Percentiles rank a stretch among this genome's conserved stretches.
Conservation (phyloP, 768 basidiomycete genomes). For the Tulasnella sp. region DNA sequence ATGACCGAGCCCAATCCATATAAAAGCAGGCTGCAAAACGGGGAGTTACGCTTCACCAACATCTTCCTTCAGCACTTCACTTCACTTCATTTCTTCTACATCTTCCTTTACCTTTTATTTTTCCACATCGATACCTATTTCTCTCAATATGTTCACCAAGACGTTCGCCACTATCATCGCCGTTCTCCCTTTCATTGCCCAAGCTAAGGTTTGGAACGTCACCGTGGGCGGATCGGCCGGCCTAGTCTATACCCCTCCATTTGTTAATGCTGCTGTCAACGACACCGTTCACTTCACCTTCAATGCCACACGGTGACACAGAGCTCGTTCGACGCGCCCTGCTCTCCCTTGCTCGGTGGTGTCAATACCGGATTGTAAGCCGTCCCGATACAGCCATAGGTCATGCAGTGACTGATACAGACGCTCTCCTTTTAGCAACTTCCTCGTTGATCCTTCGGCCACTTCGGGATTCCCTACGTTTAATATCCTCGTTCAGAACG, state of each 20-base stretch:
- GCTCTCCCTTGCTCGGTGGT: conserved; percentile 32
- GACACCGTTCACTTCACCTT: conserved; percentile 44
- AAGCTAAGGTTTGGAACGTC: conserved; percentile 6
- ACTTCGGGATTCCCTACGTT: conserved; percentile 25
- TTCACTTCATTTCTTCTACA: too few relatives aligned
- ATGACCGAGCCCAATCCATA: too few relatives aligned
- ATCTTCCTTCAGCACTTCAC: too few relatives aligned
- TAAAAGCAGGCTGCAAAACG: too few relatives aligned
- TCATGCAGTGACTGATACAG: too few relatives aligned
- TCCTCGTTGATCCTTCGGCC: conserved; percentile 31
- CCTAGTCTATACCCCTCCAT: conserved; percentile 10
- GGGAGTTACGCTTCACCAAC: too few relatives aligned
- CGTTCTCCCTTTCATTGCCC: too few relatives aligned
- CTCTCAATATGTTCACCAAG: too few relatives aligned
- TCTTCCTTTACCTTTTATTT: too few relatives aligned
- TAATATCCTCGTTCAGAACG: conserved; percentile 19
- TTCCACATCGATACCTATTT: too few relatives aligned
- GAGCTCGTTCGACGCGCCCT: conserved; percentile 43
- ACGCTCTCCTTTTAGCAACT: conserved; percentile 27
- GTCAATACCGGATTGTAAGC: conserved; percentile 53
- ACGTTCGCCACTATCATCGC: too few relatives aligned
- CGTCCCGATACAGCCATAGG: too few relatives aligned
- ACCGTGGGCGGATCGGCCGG: conserved; percentile 14
- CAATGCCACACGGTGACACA: conserved; percentile 48
- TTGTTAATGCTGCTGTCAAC: conserved; percentile 28